These are phyloP conservation scores for Austroboletus novae-zelandiae DNA, from an alignment of 1,284 basidiomycete genomes.

Conservation along the genomic window DNA sequence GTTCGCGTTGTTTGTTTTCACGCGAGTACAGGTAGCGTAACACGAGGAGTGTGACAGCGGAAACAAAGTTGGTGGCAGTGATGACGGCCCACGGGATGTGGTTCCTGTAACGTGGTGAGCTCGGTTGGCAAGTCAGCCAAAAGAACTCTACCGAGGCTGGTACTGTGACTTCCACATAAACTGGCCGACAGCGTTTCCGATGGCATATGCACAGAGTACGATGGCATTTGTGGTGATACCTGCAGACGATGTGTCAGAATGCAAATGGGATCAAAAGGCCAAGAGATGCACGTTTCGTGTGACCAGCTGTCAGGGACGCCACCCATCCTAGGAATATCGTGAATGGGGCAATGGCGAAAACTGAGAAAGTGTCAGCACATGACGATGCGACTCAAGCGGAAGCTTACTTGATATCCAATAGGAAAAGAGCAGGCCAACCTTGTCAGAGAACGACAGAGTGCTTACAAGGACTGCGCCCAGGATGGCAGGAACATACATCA, in stretches of 20 bases:
- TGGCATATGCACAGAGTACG: constrained; percentile 66
- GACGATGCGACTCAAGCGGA: neutral
- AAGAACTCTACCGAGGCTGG: constrained; percentile 51
- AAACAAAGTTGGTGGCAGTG: constrained; percentile 51
- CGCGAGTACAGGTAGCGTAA: constrained; percentile 59
- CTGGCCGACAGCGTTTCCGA: constrained; percentile 71
- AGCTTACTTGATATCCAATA: constrained; percentile 69
- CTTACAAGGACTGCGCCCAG: constrained; percentile 69
- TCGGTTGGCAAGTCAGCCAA: neutral
- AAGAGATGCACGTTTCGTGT: constrained; percentile 63
- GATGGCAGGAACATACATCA: constrained; percentile 69
- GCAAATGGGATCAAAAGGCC: neutral
- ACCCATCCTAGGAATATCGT: constrained; percentile 72
- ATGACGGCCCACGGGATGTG: constrained; percentile 71
- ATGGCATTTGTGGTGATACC: constrained; percentile 73
- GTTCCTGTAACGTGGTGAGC: constrained; percentile 39
- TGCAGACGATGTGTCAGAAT: constrained; percentile 23
- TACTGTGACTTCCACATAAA: constrained; percentile 78
- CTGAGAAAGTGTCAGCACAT: constrained; percentile 29
- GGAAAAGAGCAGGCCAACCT: constrained; percentile 67
- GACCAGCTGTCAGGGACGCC: constrained; percentile 63
- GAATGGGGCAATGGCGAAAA: constrained; percentile 69
- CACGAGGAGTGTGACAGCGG: constrained; percentile 50
- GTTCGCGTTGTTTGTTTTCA: constrained; percentile 66
- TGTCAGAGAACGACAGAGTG: constrained; percentile 62